Evolutionary conservation across 148 eudicot genomes (phyloP).

Genomic region (Salicornia ramosissima): DNA sequence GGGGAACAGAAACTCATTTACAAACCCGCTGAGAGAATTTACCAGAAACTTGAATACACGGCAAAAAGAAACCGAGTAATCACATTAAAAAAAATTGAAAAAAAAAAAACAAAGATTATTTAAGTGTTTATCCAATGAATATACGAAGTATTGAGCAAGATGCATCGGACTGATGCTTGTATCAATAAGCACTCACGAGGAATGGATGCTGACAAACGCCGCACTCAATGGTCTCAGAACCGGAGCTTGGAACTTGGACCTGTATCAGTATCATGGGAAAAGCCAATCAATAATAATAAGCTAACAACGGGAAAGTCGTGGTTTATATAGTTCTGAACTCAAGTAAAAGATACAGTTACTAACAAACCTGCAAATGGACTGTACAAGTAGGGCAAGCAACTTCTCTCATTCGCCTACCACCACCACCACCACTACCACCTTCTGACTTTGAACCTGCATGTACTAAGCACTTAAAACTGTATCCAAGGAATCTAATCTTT

Average conservation of each 20-base stretch:
- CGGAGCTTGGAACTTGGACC: conserved; percentile 91
- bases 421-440: conserved; percentile 46
- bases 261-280: conserved; percentile 22
- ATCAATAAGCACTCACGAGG: conserved; percentile 68
- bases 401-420: conserved; percentile 77
- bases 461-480: neutral
- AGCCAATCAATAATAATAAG: neutral
- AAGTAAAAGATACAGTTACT: neutral
- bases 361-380: conserved; percentile 86
- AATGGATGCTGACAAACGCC: conserved; percentile 98
- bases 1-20: neutral
- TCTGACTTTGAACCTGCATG: conserved; percentile 54
- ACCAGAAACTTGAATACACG: neutral
- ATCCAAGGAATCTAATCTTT: neutral
- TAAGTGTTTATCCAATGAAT: conserved; percentile 17
- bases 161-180: neutral
- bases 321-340: neutral
- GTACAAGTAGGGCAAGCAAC: conserved; percentile 99
- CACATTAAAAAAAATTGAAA: neutral
- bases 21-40: conserved; percentile 12
- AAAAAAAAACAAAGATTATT: too few relatives aligned
- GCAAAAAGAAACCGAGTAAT: neutral
- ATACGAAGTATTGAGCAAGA: conserved; percentile 9
- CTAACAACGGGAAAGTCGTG: neutral
- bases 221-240: conserved; percentile 95